Evolutionary conservation across 495 filamentous ascomycete species (phyloP).

Genomic region (Xylaria nigripes): DNA sequence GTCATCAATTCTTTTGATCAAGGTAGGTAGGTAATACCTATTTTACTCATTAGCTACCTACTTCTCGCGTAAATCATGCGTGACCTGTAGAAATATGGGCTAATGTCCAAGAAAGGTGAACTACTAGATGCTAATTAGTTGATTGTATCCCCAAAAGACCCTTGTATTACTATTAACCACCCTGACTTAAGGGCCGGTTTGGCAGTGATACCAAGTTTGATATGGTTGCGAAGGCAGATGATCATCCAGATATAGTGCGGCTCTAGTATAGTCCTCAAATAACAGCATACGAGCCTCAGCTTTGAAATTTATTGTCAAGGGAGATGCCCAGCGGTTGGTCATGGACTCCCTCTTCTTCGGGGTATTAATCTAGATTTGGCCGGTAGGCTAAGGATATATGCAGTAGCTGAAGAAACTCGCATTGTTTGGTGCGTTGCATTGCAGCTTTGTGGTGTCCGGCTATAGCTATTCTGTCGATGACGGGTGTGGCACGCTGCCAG

Average conservation of each 20-base stretch:
- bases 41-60: neutral
- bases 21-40: neutral
- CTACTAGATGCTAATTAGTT: neutral
- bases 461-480: neutral
- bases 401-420: neutral
- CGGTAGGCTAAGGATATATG: neutral
- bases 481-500: neutral
- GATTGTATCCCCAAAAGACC: neutral
- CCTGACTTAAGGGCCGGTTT: neutral
- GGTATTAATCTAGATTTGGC: neutral
- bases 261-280: constrained; percentile 1
- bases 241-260: neutral
- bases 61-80: too few species aligned
- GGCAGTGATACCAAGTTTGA: neutral
- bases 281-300: neutral
- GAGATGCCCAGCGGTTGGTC: neutral
- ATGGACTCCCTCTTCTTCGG: neutral
- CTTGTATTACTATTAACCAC: neutral
- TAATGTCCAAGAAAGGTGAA: neutral
- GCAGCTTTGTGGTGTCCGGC: neutral
- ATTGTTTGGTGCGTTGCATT: neutral
- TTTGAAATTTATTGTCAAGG: neutral
- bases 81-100: neutral
- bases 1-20: neutral
- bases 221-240: neutral